phyloP scores from a whole-genome alignment of 495 filamentous ascomycete species.

The Aspergillus saccharolyticus region DNA sequence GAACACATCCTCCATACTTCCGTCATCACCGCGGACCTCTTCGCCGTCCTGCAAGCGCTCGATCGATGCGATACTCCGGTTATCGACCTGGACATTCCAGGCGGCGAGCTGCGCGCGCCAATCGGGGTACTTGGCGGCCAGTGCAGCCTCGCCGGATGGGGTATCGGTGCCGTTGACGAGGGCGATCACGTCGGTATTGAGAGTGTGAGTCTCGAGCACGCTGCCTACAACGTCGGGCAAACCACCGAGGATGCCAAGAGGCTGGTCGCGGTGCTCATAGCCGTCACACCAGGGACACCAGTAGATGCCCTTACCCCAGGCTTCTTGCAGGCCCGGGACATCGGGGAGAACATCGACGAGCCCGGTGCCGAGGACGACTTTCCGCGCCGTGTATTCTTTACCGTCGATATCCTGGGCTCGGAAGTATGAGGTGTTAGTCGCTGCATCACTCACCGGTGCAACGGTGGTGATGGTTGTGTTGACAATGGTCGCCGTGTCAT shows the following conservation, averaged over 20 bases:
- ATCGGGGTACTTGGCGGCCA: conserved; percentile 34
- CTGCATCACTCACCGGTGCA: conserved; percentile 20
- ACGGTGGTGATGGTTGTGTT: conserved; percentile 50
- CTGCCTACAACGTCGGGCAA: conserved; percentile 38
- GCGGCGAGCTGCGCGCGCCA: conserved; percentile 44
- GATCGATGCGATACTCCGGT: conserved; percentile 46
- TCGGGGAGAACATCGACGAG: conserved; percentile 48
- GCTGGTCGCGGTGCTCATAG: conserved; percentile 52
- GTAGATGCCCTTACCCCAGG: conserved; percentile 54
- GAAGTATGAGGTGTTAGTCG: conserved; percentile 38
- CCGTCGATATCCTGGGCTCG: conserved; percentile 32
- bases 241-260: conserved; percentile 46
- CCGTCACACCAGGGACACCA: conserved; percentile 63
- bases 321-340: conserved; percentile 46
- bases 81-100: conserved; percentile 48
- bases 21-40: conserved; percentile 32
- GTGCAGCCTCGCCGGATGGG: conserved; percentile 28
- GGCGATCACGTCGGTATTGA: conserved; percentile 38
- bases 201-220: conserved; percentile 46
- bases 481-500: conserved; percentile 41
- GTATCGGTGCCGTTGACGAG: conserved; percentile 54
- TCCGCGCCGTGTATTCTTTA: conserved; percentile 39
- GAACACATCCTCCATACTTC: conserved; percentile 46
- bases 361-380: conserved; percentile 52
- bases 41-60: conserved; percentile 42